phyloP scores from a whole-genome alignment of 129 eudicot genomes.

The Rutidosis leptorrhynchoides region DNA sequence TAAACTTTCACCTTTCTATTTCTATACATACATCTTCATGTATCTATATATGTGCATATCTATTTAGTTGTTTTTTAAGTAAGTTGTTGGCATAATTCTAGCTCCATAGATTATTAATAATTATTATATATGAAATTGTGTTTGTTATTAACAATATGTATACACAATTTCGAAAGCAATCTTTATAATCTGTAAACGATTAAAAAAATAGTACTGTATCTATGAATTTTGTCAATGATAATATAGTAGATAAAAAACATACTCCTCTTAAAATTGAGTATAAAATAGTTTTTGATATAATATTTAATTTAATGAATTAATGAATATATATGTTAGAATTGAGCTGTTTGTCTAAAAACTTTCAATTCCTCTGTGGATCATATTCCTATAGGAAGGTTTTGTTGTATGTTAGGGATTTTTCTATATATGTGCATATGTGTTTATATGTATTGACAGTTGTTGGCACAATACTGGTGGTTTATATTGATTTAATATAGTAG shows the following conservation, averaged over 20 bases:
- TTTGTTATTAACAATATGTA: neutral
- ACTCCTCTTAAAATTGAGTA: too few relatives aligned
- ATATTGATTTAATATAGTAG: neutral
- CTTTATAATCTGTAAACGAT: neutral
- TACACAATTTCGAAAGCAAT: neutral
- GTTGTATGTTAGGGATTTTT: neutral
- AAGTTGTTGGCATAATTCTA: neutral
- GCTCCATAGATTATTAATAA: neutral
- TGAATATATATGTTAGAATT: neutral
- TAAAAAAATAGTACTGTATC: neutral
- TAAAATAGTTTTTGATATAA: too few relatives aligned
- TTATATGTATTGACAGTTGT: slow-evolving; percentile 10
- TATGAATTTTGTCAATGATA: neutral
- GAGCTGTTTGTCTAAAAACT: neutral
- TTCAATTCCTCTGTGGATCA: neutral
- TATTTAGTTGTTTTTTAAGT: neutral
- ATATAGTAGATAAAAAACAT: too few relatives aligned
- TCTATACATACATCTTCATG: neutral
- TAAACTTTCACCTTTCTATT: neutral
- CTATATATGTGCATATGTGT: slow-evolving; percentile 22
- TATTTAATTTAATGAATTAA: too few relatives aligned
- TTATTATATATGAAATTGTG: neutral
- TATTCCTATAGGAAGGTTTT: too few relatives aligned
- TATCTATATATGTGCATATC: neutral
- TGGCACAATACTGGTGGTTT: slow-evolving; percentile 7